Conservation (phyloP, 805 yeast genomes). For the Zygoascus bituminiphila region DNA sequence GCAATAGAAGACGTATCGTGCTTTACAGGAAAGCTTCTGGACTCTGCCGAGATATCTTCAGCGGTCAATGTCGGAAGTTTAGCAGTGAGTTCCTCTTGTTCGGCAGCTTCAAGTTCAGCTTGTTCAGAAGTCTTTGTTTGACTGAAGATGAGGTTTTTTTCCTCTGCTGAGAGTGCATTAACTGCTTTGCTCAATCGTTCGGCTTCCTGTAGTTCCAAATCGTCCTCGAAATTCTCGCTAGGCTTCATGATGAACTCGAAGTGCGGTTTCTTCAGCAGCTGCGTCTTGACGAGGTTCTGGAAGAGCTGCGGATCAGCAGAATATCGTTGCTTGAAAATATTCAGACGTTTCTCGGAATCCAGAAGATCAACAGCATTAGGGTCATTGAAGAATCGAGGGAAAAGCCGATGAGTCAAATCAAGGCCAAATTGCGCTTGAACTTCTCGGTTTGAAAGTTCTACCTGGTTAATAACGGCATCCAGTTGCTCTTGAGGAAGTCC, state of each 20-base stretch:
- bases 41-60: conserved; percentile 51
- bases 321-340: conserved; percentile 55
- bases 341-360: conserved; percentile 54
- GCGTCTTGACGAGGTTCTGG: conserved; percentile 46
- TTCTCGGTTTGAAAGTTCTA: conserved; percentile 75
- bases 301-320: conserved; percentile 48
- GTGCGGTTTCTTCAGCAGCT: conserved; percentile 45
- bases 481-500: conserved; percentile 52
- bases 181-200: conserved; percentile 40
- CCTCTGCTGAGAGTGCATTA: conserved; percentile 41
- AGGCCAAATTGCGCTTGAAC: conserved; percentile 89
- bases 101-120: conserved; percentile 62
- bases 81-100: conserved; percentile 38
- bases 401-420: conserved; percentile 58
- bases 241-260: conserved; percentile 78
- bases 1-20: neutral
- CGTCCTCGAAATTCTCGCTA: conserved; percentile 42
- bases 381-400: conserved; percentile 81
- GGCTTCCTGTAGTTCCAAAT: conserved; percentile 48
- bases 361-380: conserved; percentile 66
- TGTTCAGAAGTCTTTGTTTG: conserved; percentile 54
- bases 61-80: conserved; percentile 72
- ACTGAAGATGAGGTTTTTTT: conserved; percentile 46
- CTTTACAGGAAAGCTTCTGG: neutral
- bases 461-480: conserved; percentile 82